phyloP scores from a whole-genome alignment of 306 rosid species.

The Luffa aegyptiaca region DNA sequence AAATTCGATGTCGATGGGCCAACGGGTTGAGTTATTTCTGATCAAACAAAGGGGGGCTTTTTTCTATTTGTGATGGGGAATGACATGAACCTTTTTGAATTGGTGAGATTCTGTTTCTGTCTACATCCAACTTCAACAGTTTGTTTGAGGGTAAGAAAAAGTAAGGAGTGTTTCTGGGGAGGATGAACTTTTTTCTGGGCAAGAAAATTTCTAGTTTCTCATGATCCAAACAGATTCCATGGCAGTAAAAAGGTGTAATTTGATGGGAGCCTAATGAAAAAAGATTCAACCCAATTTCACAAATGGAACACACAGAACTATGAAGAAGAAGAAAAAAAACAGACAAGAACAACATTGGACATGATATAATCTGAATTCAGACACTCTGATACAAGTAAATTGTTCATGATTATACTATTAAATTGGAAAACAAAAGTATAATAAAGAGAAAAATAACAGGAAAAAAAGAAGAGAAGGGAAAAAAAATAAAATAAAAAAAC shows the following conservation, averaged over 20 bases:
- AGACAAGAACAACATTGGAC: slow-evolving; percentile 12
- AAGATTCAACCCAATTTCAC: not conserved
- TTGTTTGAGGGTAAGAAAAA: not conserved
- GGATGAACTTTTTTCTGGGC: not conserved
- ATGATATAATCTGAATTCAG: slow-evolving; percentile 29
- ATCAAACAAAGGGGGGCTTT: not conserved
- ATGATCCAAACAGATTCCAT: not conserved
- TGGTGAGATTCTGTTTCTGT: not conserved
- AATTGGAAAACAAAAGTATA: slow-evolving; percentile 50
- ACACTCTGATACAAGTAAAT: slow-evolving; percentile 50
- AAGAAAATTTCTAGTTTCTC: not conserved
- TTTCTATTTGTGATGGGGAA: not conserved
- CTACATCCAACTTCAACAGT: not conserved
- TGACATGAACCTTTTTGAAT: not conserved
- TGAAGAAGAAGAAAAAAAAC: not conserved
- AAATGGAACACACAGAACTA: slow-evolving; percentile 11
- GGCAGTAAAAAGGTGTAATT: not conserved
- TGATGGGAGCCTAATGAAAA: slow-evolving; percentile 8
- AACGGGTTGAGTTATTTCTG: no score
- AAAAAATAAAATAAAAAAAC: slow-evolving; percentile 12
- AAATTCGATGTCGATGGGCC: no score
- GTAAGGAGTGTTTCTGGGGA: not conserved
- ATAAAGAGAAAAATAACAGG: slow-evolving; percentile 38
- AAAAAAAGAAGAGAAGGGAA: slow-evolving; percentile 17
- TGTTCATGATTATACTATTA: slow-evolving; percentile 47